Base-by-base conservation (phyloP, 1,284 basidiomycete genomes). In the Cutaneotrichosporon spelunceum region DNA sequence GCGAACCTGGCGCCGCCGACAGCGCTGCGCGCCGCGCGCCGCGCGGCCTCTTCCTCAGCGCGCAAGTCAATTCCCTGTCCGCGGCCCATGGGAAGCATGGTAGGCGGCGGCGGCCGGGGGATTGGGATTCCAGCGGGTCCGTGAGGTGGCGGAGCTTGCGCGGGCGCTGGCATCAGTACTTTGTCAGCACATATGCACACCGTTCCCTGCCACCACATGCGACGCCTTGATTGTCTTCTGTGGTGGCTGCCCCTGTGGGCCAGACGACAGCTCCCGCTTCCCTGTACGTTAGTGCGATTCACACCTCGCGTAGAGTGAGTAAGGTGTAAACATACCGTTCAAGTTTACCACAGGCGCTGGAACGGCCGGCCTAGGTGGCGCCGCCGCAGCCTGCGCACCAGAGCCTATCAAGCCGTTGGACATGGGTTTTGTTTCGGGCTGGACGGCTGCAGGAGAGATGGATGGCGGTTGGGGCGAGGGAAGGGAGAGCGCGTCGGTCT, bases 1-100 rank as follows among this genome's bases (percentile, higher is more conserved):
- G 66, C 62, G 44, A 64, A 68, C 21, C 60, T 56, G 42, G 50
- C 56, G 29, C 57, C 66, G 27, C 62, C 64, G 16, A 63, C 53
- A 39, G 49, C 68, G 56, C 52, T 68, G 5, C 60, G 60, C 52
- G 56, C 52, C 6, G 66, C 60, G 5, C 73, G 56, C 4, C 74
- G 66, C 21, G 71, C 68, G 10, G 73, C 72, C 54, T 77, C 76
- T 57, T 76, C 76, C 48, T 76, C 74, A 0, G 76, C 76, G 2
- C 70, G 61, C 39, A 72, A 55, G 62, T 72, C 70, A 56, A 72
- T 60, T n/a, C 66, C 66, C 27, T 61, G 60, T 3, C 66, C 66
- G 14, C 57, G 53, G 1, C 55, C 66, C 66, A 67, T 67, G 13
- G 62, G 63, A 2, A 57, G 53, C 21, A 62, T 14, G n/a, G 36